A percentile compares a stretch with the other conserved stretches of the same genome.
phyloP scores from a whole-genome alignment of 768 basidiomycete genomes.

The Lentinula sp. region DNA sequence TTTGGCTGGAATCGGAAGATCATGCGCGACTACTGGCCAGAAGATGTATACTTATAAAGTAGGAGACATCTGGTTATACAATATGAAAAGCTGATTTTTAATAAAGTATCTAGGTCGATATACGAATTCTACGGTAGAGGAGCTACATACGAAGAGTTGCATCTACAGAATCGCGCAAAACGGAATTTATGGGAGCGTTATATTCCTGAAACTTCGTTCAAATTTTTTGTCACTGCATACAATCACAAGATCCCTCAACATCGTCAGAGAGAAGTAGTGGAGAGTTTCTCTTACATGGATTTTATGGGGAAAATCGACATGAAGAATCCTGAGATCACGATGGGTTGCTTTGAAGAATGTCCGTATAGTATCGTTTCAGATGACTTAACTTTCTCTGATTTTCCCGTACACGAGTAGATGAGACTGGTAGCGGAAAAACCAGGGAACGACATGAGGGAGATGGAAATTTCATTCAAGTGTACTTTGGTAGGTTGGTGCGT shows the following conservation, averaged over 20 bases:
- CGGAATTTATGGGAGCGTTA: conserved; percentile 52
- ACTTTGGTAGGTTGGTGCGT: conserved; percentile 73
- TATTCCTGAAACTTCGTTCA: conserved; percentile 67
- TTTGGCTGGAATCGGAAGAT: conserved; percentile 62
- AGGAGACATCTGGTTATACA: conserved; percentile 17
- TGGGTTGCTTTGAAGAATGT: conserved; percentile 89
- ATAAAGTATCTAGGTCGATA: conserved; percentile 45
- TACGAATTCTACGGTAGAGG: conserved; percentile 77
- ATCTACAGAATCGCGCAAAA: conserved; percentile 41
- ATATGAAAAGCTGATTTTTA: conserved; percentile 4
- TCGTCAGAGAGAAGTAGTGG: conserved; percentile 62
- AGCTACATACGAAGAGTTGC: conserved; percentile 61
- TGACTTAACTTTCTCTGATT: conserved; percentile 14
- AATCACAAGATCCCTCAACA: conserved; percentile 68
- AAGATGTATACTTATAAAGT: conserved; percentile 85
- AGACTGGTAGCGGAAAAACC: conserved; percentile 38
- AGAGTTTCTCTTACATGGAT: conserved; percentile 81
- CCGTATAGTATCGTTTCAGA: conserved; percentile 16
- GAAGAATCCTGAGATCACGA: conserved; percentile 66
- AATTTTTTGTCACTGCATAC: conserved; percentile 69
- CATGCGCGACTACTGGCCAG: conserved; percentile 69
- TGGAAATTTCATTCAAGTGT: conserved; percentile 63
- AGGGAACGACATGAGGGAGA: conserved; percentile 52
- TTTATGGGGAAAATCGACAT: conserved; percentile 79
- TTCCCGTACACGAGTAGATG: conserved; percentile 29